Evolutionary conservation across 164 flowering plant species (phyloP), one percentile per base, ranked within the genome.

Genomic region (Stephania cephalantha): DNA sequence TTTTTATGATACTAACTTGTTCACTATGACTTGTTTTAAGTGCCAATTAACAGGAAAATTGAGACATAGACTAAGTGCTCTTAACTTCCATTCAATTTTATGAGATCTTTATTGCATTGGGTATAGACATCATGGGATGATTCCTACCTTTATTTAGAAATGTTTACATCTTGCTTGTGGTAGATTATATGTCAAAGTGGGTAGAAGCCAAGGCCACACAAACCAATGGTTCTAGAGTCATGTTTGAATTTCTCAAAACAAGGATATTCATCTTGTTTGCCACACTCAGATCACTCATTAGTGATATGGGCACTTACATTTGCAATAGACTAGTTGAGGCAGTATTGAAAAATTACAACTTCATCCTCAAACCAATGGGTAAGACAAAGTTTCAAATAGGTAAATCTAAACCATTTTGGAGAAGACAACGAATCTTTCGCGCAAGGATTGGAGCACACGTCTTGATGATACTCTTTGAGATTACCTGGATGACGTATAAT

Each of bases 351-450:
- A 73, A 73, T 11, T 73, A 73, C 46, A 31, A 48, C 12, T 31
- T 73, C 74, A 72, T 31, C 67, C 74, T 13, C 68, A 72, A 35
- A 72, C 74, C 7, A 31, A 31, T 58, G 74, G 74, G 2, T 50
- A 72, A 72, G 74, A n/a, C 2, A 68, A 72, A 31, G n/a, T 55
- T 2, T 72, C 74, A 9, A 72, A 58, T 55, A 4, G 66, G 10
- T n/a, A n/a, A n/a, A n/a, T n/a, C n/a, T n/a, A n/a, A n/a, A n/a
- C n/a, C n/a, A n/a, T n/a, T n/a, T n/a, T 58, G 15, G 74, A 72
- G 48, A 72, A 72, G 22, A 72, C 50, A 1, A 50, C 58, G 1
- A 30, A 53, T 25, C 29, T 29, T 52, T 1, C 4, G 0, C 18
- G 64, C 10, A 70, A 71, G 42, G 64, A 71, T 46, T 50, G 73